Conservation (phyloP, 148 eudicot genomes). For the Mesembryanthemum crystallinum region DNA sequence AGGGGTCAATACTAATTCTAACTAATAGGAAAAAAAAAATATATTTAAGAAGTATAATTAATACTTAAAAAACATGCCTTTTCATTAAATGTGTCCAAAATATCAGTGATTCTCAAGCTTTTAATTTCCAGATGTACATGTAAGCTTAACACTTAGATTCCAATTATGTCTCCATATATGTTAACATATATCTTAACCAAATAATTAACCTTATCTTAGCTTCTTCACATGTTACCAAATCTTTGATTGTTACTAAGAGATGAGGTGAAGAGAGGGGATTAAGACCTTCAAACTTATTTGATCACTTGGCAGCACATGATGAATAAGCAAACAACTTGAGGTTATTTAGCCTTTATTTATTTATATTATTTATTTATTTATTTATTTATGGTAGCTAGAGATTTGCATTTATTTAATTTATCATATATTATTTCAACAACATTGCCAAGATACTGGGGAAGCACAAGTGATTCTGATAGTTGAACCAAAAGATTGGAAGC, state of each 20-base stretch:
- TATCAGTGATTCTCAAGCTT: too few species aligned
- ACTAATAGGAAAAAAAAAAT: too few species aligned
- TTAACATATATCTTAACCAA: neutral
- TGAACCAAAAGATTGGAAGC: neutral
- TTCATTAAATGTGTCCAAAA: too few species aligned
- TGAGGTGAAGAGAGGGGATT: neutral
- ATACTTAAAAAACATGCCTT: too few species aligned
- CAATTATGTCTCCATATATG: too few species aligned
- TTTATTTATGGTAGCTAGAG: too few species aligned
- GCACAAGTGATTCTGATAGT: neutral
- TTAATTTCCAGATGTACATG: too few species aligned
- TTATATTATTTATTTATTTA: too few species aligned
- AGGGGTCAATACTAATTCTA: too few species aligned
- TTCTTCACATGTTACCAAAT: conserved; percentile 1
- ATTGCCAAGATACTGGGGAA: conserved; percentile 10
- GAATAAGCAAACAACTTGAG: neutral
- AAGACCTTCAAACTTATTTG: neutral
- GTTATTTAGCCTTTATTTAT: too few species aligned
- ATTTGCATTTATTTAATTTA: neutral
- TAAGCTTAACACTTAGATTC: too few species aligned
- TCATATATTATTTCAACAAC: neutral
- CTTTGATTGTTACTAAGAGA: neutral
- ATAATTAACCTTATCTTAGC: neutral
- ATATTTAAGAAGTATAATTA: too few species aligned
- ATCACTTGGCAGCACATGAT: conserved; percentile 2